Conservation (phyloP, 345 rosid species). For the Tarenaya hassleriana region DNA sequence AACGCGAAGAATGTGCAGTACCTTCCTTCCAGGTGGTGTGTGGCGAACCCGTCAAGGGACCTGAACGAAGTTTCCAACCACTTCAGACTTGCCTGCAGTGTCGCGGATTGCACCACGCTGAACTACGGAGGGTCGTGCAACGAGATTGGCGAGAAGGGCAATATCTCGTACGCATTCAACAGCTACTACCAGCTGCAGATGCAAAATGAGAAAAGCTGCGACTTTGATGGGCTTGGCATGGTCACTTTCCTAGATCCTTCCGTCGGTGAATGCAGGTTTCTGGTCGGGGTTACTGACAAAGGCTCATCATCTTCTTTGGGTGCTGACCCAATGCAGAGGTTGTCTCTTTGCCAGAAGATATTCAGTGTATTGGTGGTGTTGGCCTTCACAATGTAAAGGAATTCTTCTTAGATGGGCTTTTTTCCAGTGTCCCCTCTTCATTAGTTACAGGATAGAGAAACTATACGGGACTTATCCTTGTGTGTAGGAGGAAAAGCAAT, state of each 20-base stretch:
- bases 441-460: constrained; percentile 13
- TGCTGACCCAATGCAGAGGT: constrained; percentile 26
- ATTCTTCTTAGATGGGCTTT: constrained; percentile 31
- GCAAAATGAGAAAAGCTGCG: constrained; percentile 77
- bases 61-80: constrained; percentile 61
- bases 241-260: constrained; percentile 86
- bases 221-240: constrained; percentile 86
- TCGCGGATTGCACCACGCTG: constrained; percentile 91
- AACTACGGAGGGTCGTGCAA: constrained; percentile 84
- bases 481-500: not conserved
- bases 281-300: constrained; percentile 70
- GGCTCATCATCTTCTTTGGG: constrained; percentile 35
- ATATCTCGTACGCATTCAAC: constrained; percentile 87
- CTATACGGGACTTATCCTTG: not conserved
- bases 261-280: constrained; percentile 81
- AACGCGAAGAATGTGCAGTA: constrained; percentile 67
- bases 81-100: constrained; percentile 63
- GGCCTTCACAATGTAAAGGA: constrained; percentile 34
- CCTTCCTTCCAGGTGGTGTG: constrained; percentile 93
- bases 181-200: constrained; percentile 85
- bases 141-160: constrained; percentile 72
- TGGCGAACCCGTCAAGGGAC: constrained; percentile 69
- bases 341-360: constrained; percentile 30
- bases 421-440: constrained; percentile 28
- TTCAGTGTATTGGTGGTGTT: constrained; percentile 33